Evolutionary conservation across 106 monocot species (phyloP).

Genomic region (Cymbidium sinense): DNA sequence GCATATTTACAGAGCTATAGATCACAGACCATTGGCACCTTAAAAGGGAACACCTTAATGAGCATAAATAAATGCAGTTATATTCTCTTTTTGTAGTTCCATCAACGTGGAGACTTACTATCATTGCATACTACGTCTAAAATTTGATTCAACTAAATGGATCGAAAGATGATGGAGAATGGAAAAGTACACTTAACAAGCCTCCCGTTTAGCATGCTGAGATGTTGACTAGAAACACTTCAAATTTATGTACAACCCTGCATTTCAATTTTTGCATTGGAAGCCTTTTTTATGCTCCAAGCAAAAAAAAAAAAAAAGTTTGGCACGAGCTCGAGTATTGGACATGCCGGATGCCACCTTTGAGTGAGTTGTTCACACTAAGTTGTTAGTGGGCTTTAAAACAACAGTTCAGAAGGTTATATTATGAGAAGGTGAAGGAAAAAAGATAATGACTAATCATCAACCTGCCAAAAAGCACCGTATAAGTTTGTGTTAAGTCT

Average conservation of each 20-base stretch:
- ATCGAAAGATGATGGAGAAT: neutral
- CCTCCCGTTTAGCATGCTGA: too few species aligned
- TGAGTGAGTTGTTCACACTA: neutral
- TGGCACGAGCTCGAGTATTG: neutral
- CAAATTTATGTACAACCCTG: neutral
- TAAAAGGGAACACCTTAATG: neutral
- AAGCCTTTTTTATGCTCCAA: neutral
- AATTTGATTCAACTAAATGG: neutral
- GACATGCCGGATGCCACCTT: neutral
- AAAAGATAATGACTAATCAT: too few species aligned
- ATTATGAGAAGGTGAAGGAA: neutral
- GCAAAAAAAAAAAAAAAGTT: neutral
- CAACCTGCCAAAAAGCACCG: too few species aligned
- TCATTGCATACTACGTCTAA: neutral
- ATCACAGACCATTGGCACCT: neutral
- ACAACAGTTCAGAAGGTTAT: neutral
- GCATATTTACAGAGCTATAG: neutral
- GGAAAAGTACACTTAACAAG: neutral
- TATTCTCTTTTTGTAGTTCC: neutral
- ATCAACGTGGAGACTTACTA: too few species aligned
- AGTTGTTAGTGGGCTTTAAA: neutral
- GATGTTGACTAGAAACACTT: too few species aligned
- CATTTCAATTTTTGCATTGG: neutral
- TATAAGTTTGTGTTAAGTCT: too few species aligned
- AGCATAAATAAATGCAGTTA: neutral